Percentiles rank a stretch among this genome's conserved stretches.
These are phyloP conservation scores for Meripilus lineatus DNA, from an alignment of 1,284 basidiomycete genomes.

Conservation along the genomic window DNA sequence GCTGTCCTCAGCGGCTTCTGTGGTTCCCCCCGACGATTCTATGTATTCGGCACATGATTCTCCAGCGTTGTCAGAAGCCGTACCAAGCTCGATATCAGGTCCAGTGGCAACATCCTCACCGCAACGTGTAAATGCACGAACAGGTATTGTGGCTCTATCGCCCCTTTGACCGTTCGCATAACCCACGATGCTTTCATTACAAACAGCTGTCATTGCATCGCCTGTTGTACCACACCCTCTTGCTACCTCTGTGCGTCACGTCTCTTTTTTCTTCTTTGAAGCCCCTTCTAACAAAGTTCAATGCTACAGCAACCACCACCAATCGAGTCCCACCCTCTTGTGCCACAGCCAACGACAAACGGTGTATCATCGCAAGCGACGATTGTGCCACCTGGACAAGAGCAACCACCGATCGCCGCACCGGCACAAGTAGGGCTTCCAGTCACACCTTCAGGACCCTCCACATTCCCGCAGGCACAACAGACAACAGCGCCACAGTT, in stretches of 20 bases:
- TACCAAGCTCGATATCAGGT: constrained; percentile 47
- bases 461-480: constrained; percentile 22
- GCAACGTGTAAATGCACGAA: constrained; percentile 17
- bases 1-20: constrained; percentile 65
- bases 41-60: constrained; percentile 66
- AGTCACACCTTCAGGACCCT: constrained; percentile 18
- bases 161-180: no score
- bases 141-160: constrained; percentile 14
- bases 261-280: constrained; percentile 15
- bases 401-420: constrained; percentile 24
- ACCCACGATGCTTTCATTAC: no score
- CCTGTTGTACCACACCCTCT: constrained; percentile 6
- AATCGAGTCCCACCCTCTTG: constrained; percentile 26
- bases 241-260: constrained; percentile 5
- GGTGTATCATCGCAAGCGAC: constrained; percentile 23
- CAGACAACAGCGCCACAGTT: constrained; percentile 44
- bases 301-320: no score
- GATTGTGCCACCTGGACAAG: constrained; percentile 4
- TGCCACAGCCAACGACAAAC: constrained; percentile 30
- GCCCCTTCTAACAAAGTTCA: no score
- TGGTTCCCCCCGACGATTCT: constrained; percentile 58
- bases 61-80: constrained; percentile 66
- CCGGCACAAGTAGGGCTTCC: constrained; percentile 12
- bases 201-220: constrained; percentile 4
- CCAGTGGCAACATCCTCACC: constrained; percentile 58